Percentiles rank a stretch among this genome's conserved stretches.
Evolutionary conservation across 2,329 filamentous ascomycete species (phyloP).

Genomic region (Colletotrichum gigasporum): DNA sequence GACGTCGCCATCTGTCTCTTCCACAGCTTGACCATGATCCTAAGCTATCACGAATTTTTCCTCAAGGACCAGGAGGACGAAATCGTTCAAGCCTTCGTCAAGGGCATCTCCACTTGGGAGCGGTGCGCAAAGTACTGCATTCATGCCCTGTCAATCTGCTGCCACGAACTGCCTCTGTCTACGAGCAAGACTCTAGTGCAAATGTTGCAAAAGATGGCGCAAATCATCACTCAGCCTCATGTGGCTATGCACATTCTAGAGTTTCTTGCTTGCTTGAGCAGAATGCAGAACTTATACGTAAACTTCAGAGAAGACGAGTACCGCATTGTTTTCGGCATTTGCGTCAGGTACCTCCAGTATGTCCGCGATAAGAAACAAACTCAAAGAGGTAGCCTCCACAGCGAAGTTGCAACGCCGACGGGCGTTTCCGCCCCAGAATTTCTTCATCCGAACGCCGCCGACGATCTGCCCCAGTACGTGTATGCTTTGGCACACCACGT

Average conservation of each 20-base stretch:
- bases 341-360: conserved; percentile 91
- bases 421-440: conserved; percentile 17
- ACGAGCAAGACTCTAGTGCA: conserved; percentile 86
- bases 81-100: conserved; percentile 85
- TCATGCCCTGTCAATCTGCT: conserved; percentile 93
- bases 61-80: conserved; percentile 88
- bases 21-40: conserved; percentile 84
- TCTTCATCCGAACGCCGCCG: conserved; percentile 47
- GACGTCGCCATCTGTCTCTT: conserved; percentile 92
- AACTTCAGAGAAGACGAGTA: conserved; percentile 94
- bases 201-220: conserved; percentile 92
- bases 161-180: conserved; percentile 89
- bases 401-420: conserved; percentile 46
- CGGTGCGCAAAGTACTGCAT: conserved; percentile 92
- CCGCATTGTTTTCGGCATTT: conserved; percentile 93
- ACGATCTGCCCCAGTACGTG: conserved; percentile 91
- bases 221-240: conserved; percentile 92
- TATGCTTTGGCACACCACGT: conserved; percentile 94
- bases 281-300: conserved; percentile 83
- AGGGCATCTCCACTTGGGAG: conserved; percentile 85
- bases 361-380: conserved; percentile 73
- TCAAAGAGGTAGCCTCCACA: conserved; percentile 54
- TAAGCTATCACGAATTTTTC: conserved; percentile 91
- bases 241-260: conserved; percentile 96
- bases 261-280: conserved; percentile 89